phyloP scores from a whole-genome alignment of 305 asterid genomes.

The Plantago rigida region DNA sequence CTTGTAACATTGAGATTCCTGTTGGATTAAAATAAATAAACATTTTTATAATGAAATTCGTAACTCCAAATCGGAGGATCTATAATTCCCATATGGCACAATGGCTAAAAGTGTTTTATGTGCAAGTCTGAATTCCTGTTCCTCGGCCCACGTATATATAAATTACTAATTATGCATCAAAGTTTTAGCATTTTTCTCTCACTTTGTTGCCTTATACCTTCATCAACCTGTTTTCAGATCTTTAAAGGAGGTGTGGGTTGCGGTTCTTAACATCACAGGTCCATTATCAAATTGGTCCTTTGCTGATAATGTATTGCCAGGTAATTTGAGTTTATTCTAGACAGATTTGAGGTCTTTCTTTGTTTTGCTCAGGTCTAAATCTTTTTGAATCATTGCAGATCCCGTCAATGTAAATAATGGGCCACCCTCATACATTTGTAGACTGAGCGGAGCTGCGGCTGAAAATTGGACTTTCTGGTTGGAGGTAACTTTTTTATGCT shows the following conservation, averaged over 20 bases:
- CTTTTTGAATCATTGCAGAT: conserved; percentile 38
- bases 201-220: conserved; percentile 2
- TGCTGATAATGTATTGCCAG: conserved; percentile 63
- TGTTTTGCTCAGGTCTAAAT: conserved; percentile 26
- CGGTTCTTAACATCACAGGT: conserved; percentile 86
- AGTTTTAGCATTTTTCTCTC: conserved; percentile 1
- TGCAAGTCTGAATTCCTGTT: background rate
- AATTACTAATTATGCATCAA: no score
- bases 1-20: background rate
- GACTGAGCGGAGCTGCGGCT: conserved; percentile 65
- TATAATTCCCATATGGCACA: no score
- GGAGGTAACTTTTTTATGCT: conserved; percentile 42
- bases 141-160: background rate
- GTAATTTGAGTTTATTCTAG: conserved; percentile 33
- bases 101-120: background rate
- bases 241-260: conserved; percentile 82
- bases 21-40: background rate
- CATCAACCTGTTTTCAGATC: conserved; percentile 45
- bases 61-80: background rate
- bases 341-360: conserved; percentile 2
- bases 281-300: conserved; percentile 92
- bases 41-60: background rate
- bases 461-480: conserved; percentile 94
- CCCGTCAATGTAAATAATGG: conserved; percentile 51
- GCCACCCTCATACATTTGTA: conserved; percentile 71